A percentile compares a stretch with the other conserved stretches of the same genome.
phyloP scores from a whole-genome alignment of 164 flowering plant genomes.

The Hamamelis virginiana region DNA sequence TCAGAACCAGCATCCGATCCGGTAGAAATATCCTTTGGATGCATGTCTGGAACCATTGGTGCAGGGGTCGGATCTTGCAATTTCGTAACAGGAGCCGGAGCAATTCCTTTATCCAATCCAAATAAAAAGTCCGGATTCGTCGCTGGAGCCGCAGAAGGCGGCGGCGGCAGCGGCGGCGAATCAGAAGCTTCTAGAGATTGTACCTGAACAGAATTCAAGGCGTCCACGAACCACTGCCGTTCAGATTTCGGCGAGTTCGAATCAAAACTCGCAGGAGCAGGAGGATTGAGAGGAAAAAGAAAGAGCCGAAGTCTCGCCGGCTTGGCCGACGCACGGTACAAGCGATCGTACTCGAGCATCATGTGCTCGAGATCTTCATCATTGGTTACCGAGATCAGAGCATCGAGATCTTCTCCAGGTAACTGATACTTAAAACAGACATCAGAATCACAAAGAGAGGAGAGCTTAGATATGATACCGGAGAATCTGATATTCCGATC shows the following conservation, averaged over 20 bases:
- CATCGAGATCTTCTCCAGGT: constrained; percentile 85
- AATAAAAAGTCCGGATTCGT: constrained; percentile 62
- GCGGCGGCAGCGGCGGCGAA: constrained; percentile 33
- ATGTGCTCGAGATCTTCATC: constrained; percentile 88
- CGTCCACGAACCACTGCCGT: constrained; percentile 75
- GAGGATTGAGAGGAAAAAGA: constrained; percentile 33
- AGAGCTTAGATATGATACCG: constrained; percentile 42
- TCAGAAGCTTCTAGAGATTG: constrained; percentile 31
- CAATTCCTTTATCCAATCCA: constrained; percentile 59
- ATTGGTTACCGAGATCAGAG: constrained; percentile 74
- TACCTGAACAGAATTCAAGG: constrained; percentile 59
- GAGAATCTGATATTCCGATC: constrained; percentile 55
- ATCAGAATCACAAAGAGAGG: constrained; percentile 35
- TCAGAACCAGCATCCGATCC: constrained; percentile 26
- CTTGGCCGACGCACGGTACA: constrained; percentile 44
- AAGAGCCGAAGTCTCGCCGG: constrained; percentile 72
- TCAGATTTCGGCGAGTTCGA: constrained; percentile 42
- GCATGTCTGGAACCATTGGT: constrained; percentile 18
- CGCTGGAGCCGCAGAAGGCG: constrained; percentile 10
- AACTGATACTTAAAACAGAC: constrained; percentile 74
- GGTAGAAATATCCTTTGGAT: constrained; percentile 12
- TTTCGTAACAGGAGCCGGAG: constrained; percentile 17
- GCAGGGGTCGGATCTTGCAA: constrained; percentile 22
- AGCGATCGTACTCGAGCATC: constrained; percentile 81
- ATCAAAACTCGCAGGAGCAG: constrained; percentile 20